Base-by-base conservation (phyloP, 176 grass and related monocot genomes). In the Carex littledalei region DNA sequence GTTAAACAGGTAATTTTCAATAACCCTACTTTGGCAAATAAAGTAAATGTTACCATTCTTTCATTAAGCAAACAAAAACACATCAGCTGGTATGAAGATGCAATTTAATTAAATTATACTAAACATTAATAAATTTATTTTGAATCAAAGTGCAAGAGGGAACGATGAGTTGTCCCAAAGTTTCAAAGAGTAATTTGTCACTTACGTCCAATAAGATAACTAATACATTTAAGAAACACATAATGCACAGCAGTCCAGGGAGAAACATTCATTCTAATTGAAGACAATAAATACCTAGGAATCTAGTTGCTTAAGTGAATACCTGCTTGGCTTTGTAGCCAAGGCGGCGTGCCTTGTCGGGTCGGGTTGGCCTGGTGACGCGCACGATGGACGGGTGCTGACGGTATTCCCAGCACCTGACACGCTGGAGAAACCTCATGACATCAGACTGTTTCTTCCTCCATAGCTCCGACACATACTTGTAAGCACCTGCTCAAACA, bases 301-400 rank as follows among this genome's bases (percentile, higher is more conserved):
- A 31, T 26, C 10, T 26, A 65, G 1, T 29, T 8, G 29, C 31
- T 16, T 17, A 75, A 60, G 3, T 13, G 0, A 6, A 18, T 83
- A 95, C 94, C 94, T 93, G 94, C 86, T 96, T 93, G 86, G 94
- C 91, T 91, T 96, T 96, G 84, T 70, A 96, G 21, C 94, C 94
- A 20, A 96, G 94, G 84, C 94, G 94, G 43, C 94, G 94, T 2
- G 89, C 94, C 91, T 85, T 90, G 87, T 96, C 94, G 76, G 94
- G 94, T 15, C 91, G 89, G 15, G 85, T 86, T 5, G 85, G 85
- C 47, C 77, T 80, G 9, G 87, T 89, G 84, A 96, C 66, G 32
- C 91, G 89, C 21, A 86, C 85, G 16, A 86, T 86, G 6, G 85
- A 81, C 1, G 85, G 85, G 60, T 86, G 77, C 14, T 86, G 85